Evolutionary conservation across 2,329 filamentous ascomycete genomes (phyloP).

Genomic region (Pseudogymnoascus sp.): DNA sequence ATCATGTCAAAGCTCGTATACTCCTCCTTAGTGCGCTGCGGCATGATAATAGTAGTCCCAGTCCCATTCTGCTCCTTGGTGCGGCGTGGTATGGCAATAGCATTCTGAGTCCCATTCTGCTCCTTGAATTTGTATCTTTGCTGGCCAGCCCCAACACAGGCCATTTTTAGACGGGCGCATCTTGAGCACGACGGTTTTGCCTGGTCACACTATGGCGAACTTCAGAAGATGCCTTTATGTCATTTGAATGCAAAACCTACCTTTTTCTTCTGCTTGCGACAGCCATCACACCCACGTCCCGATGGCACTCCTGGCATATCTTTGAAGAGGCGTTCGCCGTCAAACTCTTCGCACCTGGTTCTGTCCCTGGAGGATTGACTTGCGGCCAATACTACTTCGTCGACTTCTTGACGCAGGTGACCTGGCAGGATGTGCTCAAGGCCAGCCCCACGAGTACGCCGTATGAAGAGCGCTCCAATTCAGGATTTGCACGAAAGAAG

Average conservation of each 20-base stretch:
- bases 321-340: slow-evolving; percentile 9
- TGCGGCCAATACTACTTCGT: not conserved
- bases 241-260: slow-evolving; percentile 24
- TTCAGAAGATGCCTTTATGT: not conserved
- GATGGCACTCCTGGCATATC: slow-evolving; percentile 46
- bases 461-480: not conserved
- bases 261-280: slow-evolving; percentile 48
- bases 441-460: not conserved
- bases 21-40: slow-evolving; percentile 8
- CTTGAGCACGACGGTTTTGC: slow-evolving; percentile 36
- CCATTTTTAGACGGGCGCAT: slow-evolving; percentile 38
- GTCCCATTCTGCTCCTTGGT: slow-evolving; percentile 6
- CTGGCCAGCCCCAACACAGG: slow-evolving; percentile 40
- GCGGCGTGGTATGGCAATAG: not conserved
- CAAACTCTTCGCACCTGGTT: not conserved
- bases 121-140: slow-evolving; percentile 44
- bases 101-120: not conserved
- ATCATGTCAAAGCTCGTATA: not conserved
- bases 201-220: slow-evolving; percentile 9
- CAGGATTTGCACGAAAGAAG: not conserved
- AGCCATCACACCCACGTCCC: slow-evolving; percentile 43
- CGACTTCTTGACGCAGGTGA: not conserved
- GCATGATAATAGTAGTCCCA: not conserved
- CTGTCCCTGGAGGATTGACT: not conserved
- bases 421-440: not conserved